Conservation (phyloP, 2,329 filamentous ascomycete genomes). For the Aspergillus sp. region DNA sequence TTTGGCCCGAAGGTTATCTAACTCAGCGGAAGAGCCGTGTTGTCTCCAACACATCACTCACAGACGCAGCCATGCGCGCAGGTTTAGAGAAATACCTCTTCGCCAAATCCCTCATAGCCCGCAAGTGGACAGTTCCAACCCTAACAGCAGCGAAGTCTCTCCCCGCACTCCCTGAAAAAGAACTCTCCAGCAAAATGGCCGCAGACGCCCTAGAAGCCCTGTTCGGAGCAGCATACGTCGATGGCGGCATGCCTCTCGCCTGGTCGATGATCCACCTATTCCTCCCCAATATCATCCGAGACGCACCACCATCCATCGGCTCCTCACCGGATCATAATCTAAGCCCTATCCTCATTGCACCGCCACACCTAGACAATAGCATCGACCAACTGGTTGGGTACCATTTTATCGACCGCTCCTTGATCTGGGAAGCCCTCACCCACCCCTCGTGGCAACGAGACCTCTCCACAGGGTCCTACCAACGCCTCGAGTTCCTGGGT, state of each 20-base stretch:
- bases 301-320: neutral
- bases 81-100: constrained; percentile 70
- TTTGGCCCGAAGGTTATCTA: constrained; percentile 71
- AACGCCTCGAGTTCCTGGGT: constrained; percentile 81
- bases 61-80: constrained; percentile 53
- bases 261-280: constrained; percentile 60
- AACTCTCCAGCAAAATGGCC: constrained; percentile 67
- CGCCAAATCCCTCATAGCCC: constrained; percentile 57
- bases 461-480: constrained; percentile 51
- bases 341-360: neutral
- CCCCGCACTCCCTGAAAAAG: constrained; percentile 19
- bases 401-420: constrained; percentile 57
- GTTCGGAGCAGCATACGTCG: constrained; percentile 66
- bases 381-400: constrained; percentile 52
- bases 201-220: constrained; percentile 85
- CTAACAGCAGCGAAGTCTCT: constrained; percentile 35
- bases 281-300: constrained; percentile 46
- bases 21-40: constrained; percentile 60
- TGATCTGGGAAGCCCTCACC: constrained; percentile 74
- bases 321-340: constrained; percentile 10
- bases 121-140: constrained; percentile 66
- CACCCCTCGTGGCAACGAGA: constrained; percentile 58
- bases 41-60: constrained; percentile 70
- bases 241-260: constrained; percentile 61
- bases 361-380: neutral